Conservation (phyloP, 2,329 filamentous ascomycete genomes). For the Neopestalotiopsis sp. region DNA sequence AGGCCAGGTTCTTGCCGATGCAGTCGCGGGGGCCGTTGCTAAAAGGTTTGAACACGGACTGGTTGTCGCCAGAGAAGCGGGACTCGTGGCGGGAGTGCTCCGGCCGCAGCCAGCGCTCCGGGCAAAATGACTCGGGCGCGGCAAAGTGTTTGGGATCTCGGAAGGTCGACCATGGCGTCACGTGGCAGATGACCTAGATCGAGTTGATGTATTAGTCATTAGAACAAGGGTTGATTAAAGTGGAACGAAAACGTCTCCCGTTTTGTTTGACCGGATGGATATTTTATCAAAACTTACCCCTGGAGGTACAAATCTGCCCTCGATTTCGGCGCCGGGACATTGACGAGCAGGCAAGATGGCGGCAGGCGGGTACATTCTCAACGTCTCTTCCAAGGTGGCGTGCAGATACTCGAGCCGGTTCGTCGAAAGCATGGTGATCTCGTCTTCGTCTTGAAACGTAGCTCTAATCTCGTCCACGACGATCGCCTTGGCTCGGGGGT, state of each 20-base stretch:
- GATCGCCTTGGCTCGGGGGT: conserved; percentile 1
- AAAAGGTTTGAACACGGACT: conserved; percentile 24
- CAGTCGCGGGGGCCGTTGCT: conserved; percentile 25
- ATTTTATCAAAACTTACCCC: conserved; percentile 11
- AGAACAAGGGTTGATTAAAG: too few species aligned
- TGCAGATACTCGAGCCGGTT: conserved; percentile 16
- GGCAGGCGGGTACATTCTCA: conserved; percentile 16
- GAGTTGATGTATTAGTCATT: neutral
- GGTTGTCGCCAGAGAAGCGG: conserved; percentile 23
- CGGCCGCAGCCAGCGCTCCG: conserved; percentile 24
- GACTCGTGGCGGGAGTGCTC: conserved; percentile 20
- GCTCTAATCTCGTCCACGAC: conserved; percentile 12
- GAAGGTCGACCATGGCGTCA: conserved; percentile 47
- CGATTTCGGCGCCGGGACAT: conserved; percentile 27
- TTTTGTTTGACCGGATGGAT: too few species aligned
- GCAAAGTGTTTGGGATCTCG: conserved; percentile 49
- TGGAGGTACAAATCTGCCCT: conserved; percentile 21
- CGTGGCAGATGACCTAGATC: conserved; percentile 41
- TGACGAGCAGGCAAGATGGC: conserved; percentile 29
- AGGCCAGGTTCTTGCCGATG: conserved; percentile 33
- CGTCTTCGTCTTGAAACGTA: conserved; percentile 2
- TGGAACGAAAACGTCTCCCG: too few species aligned
- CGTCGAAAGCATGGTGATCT: conserved; percentile 11
- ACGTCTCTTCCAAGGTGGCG: conserved; percentile 15
- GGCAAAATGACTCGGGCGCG: conserved; percentile 37